phyloP scores from a whole-genome alignment of 371 early-diverging fungal genomes.

The Mycotypha africana region DNA sequence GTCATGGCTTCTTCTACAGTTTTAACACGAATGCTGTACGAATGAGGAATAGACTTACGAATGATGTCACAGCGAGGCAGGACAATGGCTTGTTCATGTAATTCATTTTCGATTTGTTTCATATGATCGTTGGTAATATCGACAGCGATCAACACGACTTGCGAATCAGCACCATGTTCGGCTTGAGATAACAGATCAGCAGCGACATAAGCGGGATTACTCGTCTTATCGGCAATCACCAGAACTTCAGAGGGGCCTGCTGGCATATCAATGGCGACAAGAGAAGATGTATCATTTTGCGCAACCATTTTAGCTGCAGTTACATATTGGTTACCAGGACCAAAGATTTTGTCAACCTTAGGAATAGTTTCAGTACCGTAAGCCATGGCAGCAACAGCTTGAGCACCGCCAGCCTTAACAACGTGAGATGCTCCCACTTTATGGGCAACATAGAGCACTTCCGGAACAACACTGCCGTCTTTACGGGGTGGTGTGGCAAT shows the following conservation, averaged over 20 bases:
- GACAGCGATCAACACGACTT: slow-evolving; percentile 92
- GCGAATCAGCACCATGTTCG: slow-evolving; percentile 95
- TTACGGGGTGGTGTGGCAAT: slow-evolving; percentile 94
- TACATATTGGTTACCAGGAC: slow-evolving; percentile 98
- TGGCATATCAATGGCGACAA: slow-evolving; percentile 97
- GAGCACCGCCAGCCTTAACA: slow-evolving; percentile 95
- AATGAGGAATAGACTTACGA: slow-evolving; percentile 80
- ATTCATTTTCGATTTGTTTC: slow-evolving; percentile 69
- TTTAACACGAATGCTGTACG: slow-evolving; percentile 64
- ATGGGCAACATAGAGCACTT: slow-evolving; percentile 97
- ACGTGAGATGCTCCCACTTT: slow-evolving; percentile 92
- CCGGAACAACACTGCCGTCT: slow-evolving; percentile 89
- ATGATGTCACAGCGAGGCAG: slow-evolving; percentile 91
- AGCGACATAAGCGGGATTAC: slow-evolving; percentile 88
- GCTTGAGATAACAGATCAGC: slow-evolving; percentile 95
- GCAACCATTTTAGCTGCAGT: slow-evolving; percentile 97
- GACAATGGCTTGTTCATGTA: slow-evolving; percentile 76
- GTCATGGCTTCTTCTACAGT: slow-evolving; percentile 73
- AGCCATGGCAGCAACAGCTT: slow-evolving; percentile 98
- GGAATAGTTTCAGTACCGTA: slow-evolving; percentile 94
- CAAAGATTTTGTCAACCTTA: slow-evolving; percentile 98
- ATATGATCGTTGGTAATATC: slow-evolving; percentile 60
- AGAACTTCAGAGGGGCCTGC: slow-evolving; percentile 97
- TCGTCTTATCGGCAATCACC: slow-evolving; percentile 85
- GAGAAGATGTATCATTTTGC: slow-evolving; percentile 87